These are phyloP conservation scores for Penicillium psychrosexuale DNA, from an alignment of 2,329 filamentous ascomycete species.

Conservation along the genomic window DNA sequence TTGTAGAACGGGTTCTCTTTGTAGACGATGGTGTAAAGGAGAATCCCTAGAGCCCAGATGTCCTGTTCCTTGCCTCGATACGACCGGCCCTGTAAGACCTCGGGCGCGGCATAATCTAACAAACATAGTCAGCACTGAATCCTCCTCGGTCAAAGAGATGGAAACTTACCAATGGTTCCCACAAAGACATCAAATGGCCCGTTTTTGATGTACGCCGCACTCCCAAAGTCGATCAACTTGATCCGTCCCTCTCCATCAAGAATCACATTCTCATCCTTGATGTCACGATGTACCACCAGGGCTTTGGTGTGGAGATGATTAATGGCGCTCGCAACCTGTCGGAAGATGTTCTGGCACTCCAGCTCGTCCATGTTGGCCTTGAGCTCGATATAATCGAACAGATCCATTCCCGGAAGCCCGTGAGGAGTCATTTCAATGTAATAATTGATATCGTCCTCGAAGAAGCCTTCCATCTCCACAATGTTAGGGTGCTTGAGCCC, in stretches of 20 bases:
- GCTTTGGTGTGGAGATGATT: constrained; percentile 90
- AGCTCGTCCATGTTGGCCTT: constrained; percentile 93
- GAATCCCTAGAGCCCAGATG: constrained; percentile 94
- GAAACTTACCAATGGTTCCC: constrained; percentile 81
- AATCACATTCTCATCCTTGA: constrained; percentile 98
- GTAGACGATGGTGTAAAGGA: constrained; percentile 98
- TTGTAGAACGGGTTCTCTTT: constrained; percentile 99
- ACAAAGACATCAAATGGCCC: constrained; percentile 99
- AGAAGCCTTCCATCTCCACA: constrained; percentile 67
- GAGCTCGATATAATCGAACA: constrained; percentile 98
- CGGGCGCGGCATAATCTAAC: constrained; percentile 94
- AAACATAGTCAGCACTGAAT: neutral
- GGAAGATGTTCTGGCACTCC: constrained; percentile 92
- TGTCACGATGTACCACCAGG: constrained; percentile 90
- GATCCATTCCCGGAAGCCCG: constrained; percentile 92
- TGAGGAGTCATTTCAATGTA: constrained; percentile 98
- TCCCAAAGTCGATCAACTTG: constrained; percentile 97
- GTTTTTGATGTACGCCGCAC: constrained; percentile 96
- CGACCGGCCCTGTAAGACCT: constrained; percentile 86
- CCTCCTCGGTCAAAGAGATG: neutral
- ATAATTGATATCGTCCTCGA: constrained; percentile 71
- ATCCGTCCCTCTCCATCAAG: constrained; percentile 92
- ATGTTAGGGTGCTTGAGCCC: constrained; percentile 63
- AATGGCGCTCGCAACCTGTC: constrained; percentile 84
- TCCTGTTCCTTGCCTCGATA: constrained; percentile 97